phyloP scores from a whole-genome alignment of 208 protist genomes.

The Leishmania tarentolae region DNA sequence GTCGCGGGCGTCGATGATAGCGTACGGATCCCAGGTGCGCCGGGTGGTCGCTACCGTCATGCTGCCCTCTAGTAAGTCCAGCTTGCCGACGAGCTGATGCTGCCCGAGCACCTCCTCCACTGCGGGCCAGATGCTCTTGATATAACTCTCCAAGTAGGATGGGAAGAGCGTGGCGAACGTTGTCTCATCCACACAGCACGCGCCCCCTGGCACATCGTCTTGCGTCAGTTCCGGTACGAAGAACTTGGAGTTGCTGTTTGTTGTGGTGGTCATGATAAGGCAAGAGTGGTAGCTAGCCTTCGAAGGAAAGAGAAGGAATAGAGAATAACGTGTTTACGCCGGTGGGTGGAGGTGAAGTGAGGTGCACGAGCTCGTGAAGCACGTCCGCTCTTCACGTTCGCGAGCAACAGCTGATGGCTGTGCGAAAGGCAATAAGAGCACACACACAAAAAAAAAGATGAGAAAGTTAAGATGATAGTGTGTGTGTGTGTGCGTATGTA shows the following conservation, averaged over 20 bases:
- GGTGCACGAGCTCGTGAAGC: not conserved
- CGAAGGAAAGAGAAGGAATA: slow-evolving; percentile 6
- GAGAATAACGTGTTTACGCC: not conserved
- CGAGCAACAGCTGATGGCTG: not conserved
- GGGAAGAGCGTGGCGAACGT: slow-evolving; percentile 98
- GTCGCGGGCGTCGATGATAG: slow-evolving; percentile 98
- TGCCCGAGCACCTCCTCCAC: slow-evolving; percentile 93
- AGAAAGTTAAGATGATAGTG: not conserved
- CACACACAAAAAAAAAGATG: not conserved
- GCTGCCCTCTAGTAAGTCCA: slow-evolving; percentile 96
- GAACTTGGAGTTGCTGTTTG: slow-evolving; percentile 66
- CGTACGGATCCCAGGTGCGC: slow-evolving; percentile 99
- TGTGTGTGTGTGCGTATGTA: not conserved
- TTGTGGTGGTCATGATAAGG: slow-evolving; percentile 13
- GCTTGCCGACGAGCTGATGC: slow-evolving; percentile 93
- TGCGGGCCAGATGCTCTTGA: slow-evolving; percentile 94
- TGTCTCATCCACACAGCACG: slow-evolving; percentile 94
- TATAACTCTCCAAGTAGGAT: slow-evolving; percentile 98
- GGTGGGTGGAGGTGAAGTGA: not conserved
- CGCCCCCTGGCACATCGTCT: slow-evolving; percentile 87
- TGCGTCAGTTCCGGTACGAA: slow-evolving; percentile 76
- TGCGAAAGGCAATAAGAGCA: not conserved
- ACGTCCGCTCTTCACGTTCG: not conserved
- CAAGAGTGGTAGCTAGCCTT: not conserved
- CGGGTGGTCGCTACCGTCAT: slow-evolving; percentile 98